A percentile compares a stretch with the other conserved stretches of the same genome.
Conservation (phyloP, 2,329 filamentous ascomycete genomes). For the Nemania bipapillata region DNA sequence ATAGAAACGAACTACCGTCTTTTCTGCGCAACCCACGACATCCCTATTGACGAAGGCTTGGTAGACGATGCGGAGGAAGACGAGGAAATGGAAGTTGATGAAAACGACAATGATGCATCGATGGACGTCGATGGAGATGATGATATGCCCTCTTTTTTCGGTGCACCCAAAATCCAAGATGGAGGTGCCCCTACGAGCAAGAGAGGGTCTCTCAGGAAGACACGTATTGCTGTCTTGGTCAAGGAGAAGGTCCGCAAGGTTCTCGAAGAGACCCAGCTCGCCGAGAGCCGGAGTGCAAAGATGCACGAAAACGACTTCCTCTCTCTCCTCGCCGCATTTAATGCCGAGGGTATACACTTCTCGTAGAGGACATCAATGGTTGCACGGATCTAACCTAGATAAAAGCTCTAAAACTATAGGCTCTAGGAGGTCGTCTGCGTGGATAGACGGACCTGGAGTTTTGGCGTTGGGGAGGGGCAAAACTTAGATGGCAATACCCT, state of each 20-base stretch:
- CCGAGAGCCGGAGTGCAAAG: slow-evolving; percentile 82
- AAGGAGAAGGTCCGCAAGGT: slow-evolving; percentile 87
- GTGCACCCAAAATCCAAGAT: slow-evolving; percentile 65
- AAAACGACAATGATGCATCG: slow-evolving; percentile 51
- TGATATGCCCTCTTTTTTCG: slow-evolving; percentile 85
- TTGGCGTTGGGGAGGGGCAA: slow-evolving; percentile 26
- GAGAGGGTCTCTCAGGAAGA: slow-evolving; percentile 73
- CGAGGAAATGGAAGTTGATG: slow-evolving; percentile 55
- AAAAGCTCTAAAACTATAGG: background rate
- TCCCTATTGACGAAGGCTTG: slow-evolving; percentile 76
- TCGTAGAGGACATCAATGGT: slow-evolving; percentile 59
- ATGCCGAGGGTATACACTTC: slow-evolving; percentile 93
- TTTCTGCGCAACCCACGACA: slow-evolving; percentile 87
- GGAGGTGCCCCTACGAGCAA: slow-evolving; percentile 66
- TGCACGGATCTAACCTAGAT: background rate
- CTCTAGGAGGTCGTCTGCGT: background rate
- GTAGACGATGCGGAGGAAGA: slow-evolving; percentile 58
- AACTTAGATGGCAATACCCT: slow-evolving; percentile 34
- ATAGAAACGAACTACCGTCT: slow-evolving; percentile 89
- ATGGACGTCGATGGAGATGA: slow-evolving; percentile 68
- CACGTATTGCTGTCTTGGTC: slow-evolving; percentile 83
- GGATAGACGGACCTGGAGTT: slow-evolving; percentile 14
- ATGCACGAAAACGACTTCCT: slow-evolving; percentile 95
- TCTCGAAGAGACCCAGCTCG: slow-evolving; percentile 81
- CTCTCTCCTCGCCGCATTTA: slow-evolving; percentile 81